Evolutionary conservation across 768 basidiomycete species (phyloP).

Genomic region (Rubroboletus satanas): DNA sequence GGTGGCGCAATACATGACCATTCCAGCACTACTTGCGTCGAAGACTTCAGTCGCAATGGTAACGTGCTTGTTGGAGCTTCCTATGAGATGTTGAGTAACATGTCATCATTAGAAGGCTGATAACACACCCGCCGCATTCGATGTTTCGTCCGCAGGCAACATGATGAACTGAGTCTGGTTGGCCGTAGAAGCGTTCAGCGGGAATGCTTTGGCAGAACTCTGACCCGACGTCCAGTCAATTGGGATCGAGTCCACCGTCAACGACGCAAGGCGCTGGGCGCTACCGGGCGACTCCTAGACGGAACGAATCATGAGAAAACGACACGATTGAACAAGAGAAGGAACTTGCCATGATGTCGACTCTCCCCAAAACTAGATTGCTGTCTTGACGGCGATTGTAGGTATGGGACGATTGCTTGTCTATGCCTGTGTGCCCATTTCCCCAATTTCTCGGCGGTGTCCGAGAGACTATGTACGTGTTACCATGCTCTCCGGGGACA

Average conservation of each 20-base stretch:
- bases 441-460: neutral
- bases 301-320: neutral
- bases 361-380: conserved; percentile 36
- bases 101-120: neutral
- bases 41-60: conserved; percentile 44
- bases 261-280: conserved; percentile 21
- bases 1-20: conserved; percentile 54
- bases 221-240: conserved; percentile 31
- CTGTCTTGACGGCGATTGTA: conserved; percentile 9
- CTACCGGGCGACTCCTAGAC: conserved; percentile 3
- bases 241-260: conserved; percentile 16
- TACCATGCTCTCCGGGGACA: conserved; percentile 25
- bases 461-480: conserved; percentile 26
- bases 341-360: conserved; percentile 48
- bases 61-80: conserved; percentile 31
- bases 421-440: neutral
- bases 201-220: conserved; percentile 30
- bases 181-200: conserved; percentile 47
- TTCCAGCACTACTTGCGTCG: conserved; percentile 33
- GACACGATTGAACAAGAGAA: conserved; percentile 2
- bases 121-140: conserved; percentile 12
- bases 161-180: conserved; percentile 45
- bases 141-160: conserved; percentile 19
- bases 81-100: conserved; percentile 7
- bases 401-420: neutral